Percentiles rank a stretch among this genome's conserved stretches.
phyloP scores from a whole-genome alignment of 1,284 basidiomycete genomes.

The Pascua guehoae region DNA sequence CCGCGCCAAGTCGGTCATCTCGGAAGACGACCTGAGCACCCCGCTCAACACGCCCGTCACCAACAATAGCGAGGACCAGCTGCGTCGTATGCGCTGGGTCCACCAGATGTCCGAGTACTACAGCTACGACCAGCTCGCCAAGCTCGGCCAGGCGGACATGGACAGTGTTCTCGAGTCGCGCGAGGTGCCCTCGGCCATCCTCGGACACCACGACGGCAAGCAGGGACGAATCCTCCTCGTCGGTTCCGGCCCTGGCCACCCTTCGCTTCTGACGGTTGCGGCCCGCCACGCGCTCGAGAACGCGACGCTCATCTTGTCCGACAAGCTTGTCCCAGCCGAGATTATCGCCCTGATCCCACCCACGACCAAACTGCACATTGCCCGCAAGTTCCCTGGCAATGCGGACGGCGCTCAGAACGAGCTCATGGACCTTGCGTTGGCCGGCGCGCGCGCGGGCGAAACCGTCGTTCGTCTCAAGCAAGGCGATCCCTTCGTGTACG shows the following conservation, averaged over 20 bases:
- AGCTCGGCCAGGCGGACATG: slow-evolving; percentile 68
- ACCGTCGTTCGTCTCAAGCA: slow-evolving; percentile 94
- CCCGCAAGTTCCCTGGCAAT: slow-evolving; percentile 95
- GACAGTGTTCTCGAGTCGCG: slow-evolving; percentile 54
- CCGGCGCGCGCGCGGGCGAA: slow-evolving; percentile 72
- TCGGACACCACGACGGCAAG: slow-evolving; percentile 32
- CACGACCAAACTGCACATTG: slow-evolving; percentile 64
- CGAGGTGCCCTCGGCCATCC: slow-evolving; percentile 7
- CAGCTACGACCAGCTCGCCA: slow-evolving; percentile 73
- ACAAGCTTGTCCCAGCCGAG: slow-evolving; percentile 92
- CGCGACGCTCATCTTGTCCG: slow-evolving; percentile 83
- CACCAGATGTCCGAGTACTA: slow-evolving; percentile 92
- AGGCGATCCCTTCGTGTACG: slow-evolving; percentile 93
- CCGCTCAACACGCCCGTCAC: slow-evolving; percentile 80
- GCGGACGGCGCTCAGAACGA: slow-evolving; percentile 91
- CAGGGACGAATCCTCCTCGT: slow-evolving; percentile 77
- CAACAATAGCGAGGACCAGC: slow-evolving; percentile 41
- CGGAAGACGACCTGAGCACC: slow-evolving; percentile 54
- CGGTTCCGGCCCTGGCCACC: slow-evolving; percentile 92
- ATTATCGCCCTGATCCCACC: slow-evolving; percentile 82
- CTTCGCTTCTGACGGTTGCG: slow-evolving; percentile 82
- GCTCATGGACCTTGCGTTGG: slow-evolving; percentile 84
- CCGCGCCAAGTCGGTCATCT: slow-evolving; percentile 56
- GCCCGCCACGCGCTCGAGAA: slow-evolving; percentile 73
- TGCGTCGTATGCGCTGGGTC: slow-evolving; percentile 77